Evolutionary conservation across 2,329 filamentous ascomycete genomes (phyloP).

Genomic region (Aspergillus niger): DNA sequence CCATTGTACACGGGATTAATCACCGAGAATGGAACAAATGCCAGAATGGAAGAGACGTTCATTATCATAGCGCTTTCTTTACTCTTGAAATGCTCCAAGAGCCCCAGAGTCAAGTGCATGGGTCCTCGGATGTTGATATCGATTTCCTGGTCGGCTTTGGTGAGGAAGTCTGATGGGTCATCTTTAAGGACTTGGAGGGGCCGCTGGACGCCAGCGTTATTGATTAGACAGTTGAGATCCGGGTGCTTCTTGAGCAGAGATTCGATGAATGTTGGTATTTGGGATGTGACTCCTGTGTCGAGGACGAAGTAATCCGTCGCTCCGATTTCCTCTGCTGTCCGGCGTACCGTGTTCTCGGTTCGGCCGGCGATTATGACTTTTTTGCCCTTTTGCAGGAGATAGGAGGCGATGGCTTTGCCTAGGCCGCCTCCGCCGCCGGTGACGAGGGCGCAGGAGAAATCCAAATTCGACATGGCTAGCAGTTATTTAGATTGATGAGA

Average conservation of each 20-base stretch:
- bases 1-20: conserved; percentile 63
- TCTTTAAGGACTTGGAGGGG: conserved; percentile 51
- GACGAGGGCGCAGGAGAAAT: conserved; percentile 49
- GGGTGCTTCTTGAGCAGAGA: conserved; percentile 53
- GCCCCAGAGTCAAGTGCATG: conserved; percentile 55
- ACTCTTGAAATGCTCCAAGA: conserved; percentile 54
- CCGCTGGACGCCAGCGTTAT: conserved; percentile 62
- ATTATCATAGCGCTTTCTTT: conserved; percentile 48
- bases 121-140: conserved; percentile 61
- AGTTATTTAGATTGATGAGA: no score
- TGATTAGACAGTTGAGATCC: conserved; percentile 60
- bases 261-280: conserved; percentile 46
- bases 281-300: conserved; percentile 51
- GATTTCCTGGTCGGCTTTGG: conserved; percentile 59
- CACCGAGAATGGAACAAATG: conserved; percentile 54
- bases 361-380: conserved; percentile 31
- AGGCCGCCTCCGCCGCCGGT: conserved; percentile 32
- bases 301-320: conserved; percentile 55
- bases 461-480: conserved; percentile 33
- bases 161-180: conserved; percentile 34
- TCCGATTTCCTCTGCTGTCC: conserved; percentile 47
- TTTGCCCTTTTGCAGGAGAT: conserved; percentile 25
- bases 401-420: conserved; percentile 27
- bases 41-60: conserved; percentile 58
- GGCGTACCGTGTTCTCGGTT: conserved; percentile 56